phyloP scores from a whole-genome alignment of 352 stramenopile species.

The Hyaloperonospora brassicae region DNA sequence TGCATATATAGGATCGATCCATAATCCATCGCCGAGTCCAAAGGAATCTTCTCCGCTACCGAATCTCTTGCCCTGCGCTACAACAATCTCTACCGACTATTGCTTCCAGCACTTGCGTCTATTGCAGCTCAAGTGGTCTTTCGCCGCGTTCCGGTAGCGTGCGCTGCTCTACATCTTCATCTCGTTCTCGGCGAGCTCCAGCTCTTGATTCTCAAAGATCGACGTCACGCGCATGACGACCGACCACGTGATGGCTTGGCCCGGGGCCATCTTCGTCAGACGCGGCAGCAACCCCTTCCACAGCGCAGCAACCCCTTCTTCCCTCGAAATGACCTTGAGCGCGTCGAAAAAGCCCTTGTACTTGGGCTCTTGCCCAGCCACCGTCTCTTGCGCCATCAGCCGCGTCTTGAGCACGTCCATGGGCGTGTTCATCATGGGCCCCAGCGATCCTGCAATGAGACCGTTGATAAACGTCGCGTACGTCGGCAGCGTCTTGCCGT shows the following conservation, averaged over 20 bases:
- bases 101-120: not conserved
- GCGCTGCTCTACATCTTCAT: conserved; percentile 51
- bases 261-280: conserved; percentile 93
- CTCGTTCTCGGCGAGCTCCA: conserved; percentile 42
- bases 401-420: conserved; percentile 95
- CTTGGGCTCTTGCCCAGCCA: conserved; percentile 87
- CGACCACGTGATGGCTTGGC: conserved; percentile 95
- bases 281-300: conserved; percentile 96
- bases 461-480: conserved; percentile 94
- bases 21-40: too few relatives aligned
- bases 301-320: conserved; percentile 90
- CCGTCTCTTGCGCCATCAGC: conserved; percentile 86
- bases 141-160: not conserved
- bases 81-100: too few relatives aligned
- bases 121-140: not conserved
- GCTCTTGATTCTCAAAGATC: conserved; percentile 76
- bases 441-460: conserved; percentile 76
- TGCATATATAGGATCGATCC: too few relatives aligned
- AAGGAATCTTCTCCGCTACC: too few relatives aligned
- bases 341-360: conserved; percentile 93
- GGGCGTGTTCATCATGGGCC: conserved; percentile 83
- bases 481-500: conserved; percentile 85
- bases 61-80: too few relatives aligned
- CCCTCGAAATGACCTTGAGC: conserved; percentile 88
- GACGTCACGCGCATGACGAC: conserved; percentile 85